A percentile compares a stretch with the other conserved stretches of the same genome.
Evolutionary conservation across 768 basidiomycete species (phyloP).

Genomic region (Dentipellis sp.): DNA sequence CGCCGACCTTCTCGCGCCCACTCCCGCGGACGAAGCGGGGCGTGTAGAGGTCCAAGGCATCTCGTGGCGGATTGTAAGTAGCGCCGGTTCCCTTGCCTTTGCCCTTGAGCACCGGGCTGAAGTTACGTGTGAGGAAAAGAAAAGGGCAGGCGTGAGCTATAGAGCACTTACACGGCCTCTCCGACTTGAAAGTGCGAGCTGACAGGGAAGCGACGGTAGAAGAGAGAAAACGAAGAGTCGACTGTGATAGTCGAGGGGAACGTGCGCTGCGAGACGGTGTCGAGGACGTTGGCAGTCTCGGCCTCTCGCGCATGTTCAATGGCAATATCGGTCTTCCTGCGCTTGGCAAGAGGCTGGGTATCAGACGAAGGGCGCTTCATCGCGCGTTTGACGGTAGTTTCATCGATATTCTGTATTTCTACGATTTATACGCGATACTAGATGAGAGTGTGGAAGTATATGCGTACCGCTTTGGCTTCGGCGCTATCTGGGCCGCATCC

Average conservation of each 20-base stretch:
- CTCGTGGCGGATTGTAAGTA: conserved; percentile 50
- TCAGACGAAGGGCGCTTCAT: too few relatives aligned
- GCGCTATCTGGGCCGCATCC: too few relatives aligned
- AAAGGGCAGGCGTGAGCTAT: conserved; percentile 1
- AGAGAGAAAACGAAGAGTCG: conserved; percentile 42
- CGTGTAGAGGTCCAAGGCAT: conserved; percentile 62
- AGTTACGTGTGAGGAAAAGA: not conserved
- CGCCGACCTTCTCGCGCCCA: conserved; percentile 58
- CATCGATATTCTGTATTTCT: too few relatives aligned
- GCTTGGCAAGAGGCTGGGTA: too few relatives aligned
- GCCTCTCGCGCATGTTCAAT: too few relatives aligned
- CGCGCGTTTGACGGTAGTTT: too few relatives aligned
- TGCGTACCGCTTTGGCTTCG: too few relatives aligned
- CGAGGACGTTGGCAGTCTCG: not conserved
- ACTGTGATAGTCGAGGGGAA: conserved; percentile 42
- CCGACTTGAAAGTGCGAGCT: conserved; percentile 24
- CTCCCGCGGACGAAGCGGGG: conserved; percentile 68
- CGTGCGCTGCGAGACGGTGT: conserved; percentile 26
- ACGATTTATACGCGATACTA: too few relatives aligned
- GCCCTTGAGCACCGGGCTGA: conserved; percentile 9
- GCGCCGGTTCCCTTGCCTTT: conserved; percentile 23
- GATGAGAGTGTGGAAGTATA: too few relatives aligned
- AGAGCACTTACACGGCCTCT: not conserved
- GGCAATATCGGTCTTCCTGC: not conserved
- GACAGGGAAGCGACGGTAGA: conserved; percentile 64